A percentile compares a stretch with the other conserved stretches of the same genome.
phyloP scores from a whole-genome alignment of 176 grass and related monocot species.

The Raddia guianensis region DNA sequence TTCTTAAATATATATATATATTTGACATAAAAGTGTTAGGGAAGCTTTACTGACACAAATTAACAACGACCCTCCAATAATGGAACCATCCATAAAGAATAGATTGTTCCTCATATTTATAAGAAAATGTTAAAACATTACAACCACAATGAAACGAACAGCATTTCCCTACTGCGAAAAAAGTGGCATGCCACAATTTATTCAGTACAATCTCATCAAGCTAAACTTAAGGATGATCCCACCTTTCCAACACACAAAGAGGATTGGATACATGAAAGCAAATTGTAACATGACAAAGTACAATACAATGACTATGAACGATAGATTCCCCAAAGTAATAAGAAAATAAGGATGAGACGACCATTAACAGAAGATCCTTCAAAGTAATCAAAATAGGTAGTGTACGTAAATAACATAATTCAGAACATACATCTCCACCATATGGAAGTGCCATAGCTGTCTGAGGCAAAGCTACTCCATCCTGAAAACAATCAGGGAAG shows the following conservation, averaged over 20 bases:
- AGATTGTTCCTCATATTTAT: constrained; percentile 3
- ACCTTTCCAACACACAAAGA: background rate
- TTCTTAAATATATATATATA: background rate
- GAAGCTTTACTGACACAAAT: background rate
- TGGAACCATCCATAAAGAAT: background rate
- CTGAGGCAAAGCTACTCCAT: constrained; percentile 95
- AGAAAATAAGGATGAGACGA: constrained; percentile 9
- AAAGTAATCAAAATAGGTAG: constrained; percentile 8
- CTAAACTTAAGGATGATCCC: background rate
- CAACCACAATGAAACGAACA: constrained; percentile 25
- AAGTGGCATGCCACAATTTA: background rate
- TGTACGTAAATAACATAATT: constrained; percentile 1
- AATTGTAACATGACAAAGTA: constrained; percentile 8
- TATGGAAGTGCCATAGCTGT: constrained; percentile 80
- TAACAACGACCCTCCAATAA: background rate
- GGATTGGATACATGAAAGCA: background rate
- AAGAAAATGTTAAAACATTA: background rate
- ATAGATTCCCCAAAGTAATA: background rate
- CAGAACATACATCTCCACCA: constrained; percentile 80
- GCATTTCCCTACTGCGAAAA: background rate
- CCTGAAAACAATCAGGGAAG: constrained; percentile 56
- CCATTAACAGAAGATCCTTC: background rate
- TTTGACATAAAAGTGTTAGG: background rate
- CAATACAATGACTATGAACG: background rate
- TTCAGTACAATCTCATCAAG: background rate